These are phyloP conservation scores for Priceomyces melissophilus DNA, from an alignment of 805 yeast genomes.

Conservation along the genomic window DNA sequence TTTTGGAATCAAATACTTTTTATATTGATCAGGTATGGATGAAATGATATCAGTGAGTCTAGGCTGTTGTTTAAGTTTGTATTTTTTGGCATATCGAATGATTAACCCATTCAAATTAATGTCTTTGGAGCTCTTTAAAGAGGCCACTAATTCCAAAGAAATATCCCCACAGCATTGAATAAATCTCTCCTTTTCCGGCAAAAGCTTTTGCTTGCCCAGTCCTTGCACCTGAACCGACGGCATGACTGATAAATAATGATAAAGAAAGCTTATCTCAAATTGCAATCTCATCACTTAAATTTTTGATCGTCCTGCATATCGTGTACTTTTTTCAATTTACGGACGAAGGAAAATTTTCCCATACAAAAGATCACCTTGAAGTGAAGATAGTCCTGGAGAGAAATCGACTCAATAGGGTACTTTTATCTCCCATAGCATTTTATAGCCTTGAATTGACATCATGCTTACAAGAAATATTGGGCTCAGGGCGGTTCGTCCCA, in stretches of 20 bases:
- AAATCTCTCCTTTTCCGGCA: slow-evolving; percentile 92
- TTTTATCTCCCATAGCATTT: no score
- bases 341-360: no score
- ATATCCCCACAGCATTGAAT: slow-evolving; percentile 91
- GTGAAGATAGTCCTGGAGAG: no score
- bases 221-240: slow-evolving; percentile 25
- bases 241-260: slow-evolving; percentile 16
- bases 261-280: background rate
- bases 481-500: no score
- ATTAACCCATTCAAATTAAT: slow-evolving; percentile 89
- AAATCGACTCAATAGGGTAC: no score
- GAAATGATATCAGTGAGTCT: slow-evolving; percentile 90
- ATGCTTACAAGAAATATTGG: no score
- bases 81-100: slow-evolving; percentile 80
- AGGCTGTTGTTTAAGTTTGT: slow-evolving; percentile 89
- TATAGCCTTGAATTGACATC: no score
- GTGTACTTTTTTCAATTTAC: no score
- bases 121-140: slow-evolving; percentile 69
- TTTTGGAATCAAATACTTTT: slow-evolving; percentile 86
- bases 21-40: slow-evolving; percentile 94
- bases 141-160: slow-evolving; percentile 77
- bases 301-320: background rate
- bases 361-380: no score
- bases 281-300: slow-evolving; percentile 5
- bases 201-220: slow-evolving; percentile 55